phyloP scores from a whole-genome alignment of 257 asterid genomes.

The Fraxinus cuspidata region DNA sequence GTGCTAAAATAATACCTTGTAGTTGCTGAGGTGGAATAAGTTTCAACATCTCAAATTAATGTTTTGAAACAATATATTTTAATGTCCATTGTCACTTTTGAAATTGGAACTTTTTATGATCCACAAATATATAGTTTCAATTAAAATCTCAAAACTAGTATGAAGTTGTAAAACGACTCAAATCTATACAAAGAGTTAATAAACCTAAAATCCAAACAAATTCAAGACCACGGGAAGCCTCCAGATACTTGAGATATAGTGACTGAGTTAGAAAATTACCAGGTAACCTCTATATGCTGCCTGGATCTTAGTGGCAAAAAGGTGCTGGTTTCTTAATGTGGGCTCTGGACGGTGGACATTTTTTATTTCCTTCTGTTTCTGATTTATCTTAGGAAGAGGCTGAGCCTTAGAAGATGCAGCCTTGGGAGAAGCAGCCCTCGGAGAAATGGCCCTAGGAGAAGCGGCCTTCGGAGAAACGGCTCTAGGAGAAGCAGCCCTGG shows the following conservation, averaged over 20 bases:
- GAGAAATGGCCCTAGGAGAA: conserved; percentile 37
- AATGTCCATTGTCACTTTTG: not conserved
- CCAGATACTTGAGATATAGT: not conserved
- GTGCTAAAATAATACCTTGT: too few species aligned
- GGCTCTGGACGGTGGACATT: conserved; percentile 46
- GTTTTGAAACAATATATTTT: too few species aligned
- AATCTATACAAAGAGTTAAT: not conserved
- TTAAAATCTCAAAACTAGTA: not conserved
- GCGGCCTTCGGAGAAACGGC: conserved; percentile 40
- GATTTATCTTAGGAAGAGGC: conserved; percentile 31
- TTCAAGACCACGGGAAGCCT: not conserved
- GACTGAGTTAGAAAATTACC: conserved; percentile 47
- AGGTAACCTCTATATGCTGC: conserved; percentile 80
- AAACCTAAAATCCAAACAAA: not conserved
- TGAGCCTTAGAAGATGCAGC: conserved; percentile 27
- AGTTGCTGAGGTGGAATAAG: not conserved
- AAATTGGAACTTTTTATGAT: not conserved
- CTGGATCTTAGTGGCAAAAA: conserved; percentile 76
- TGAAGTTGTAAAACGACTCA: not conserved
- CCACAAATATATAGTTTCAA: not conserved
- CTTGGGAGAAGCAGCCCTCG: conserved; percentile 39
- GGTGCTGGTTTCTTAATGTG: conserved; percentile 50
- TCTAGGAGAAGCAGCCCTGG: conserved; percentile 34
- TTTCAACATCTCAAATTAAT: not conserved
- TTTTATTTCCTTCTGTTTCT: conserved; percentile 42